Base-by-base conservation (phyloP, 768 basidiomycete species). In the Gelatoporia subvermispora region DNA sequence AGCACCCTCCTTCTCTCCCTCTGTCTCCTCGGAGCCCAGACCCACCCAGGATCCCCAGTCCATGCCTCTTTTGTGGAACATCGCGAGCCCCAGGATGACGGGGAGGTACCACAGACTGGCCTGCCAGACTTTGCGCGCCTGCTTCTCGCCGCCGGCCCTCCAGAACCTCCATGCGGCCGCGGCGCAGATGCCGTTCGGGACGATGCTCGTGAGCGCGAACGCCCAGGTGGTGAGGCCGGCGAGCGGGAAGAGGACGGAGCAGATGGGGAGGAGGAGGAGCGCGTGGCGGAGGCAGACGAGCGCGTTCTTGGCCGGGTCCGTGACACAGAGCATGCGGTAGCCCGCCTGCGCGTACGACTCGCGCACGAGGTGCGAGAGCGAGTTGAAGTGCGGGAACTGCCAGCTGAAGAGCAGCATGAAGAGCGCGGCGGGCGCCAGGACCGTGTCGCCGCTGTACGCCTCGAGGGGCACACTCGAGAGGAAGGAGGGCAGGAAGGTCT, bases 381-480 rank as follows among this genome's bases (percentile, higher is more conserved):
- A 67, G 66, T 94, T 97, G 72, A 99, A 98, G 66, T 99, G 95
- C 31, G 95, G 94, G 70, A 98, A 98, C 63, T 99, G 96, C 95
- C 95, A 99, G 52, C 87, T 88, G 71, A 84, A 99, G 8, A 96
- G 77, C 41, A 98, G 67, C 68, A 85, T 75, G 69, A 89, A 91
- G 2, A 99, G 72, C 2, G 85, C 81, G 49, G 89, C 68, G 0
- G 93, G 85, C 0, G 87, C 80, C 36, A 96, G 77, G 0, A 93
- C 84, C 62, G 90, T 93, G 64, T 94, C 81, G 11, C 72, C 31
- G 17, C 37, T 35, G 40, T 51, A 45, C 8, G 45, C 36, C 53
- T 81, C 76, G 23, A 75, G 50, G 4, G 66, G 51, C 35, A 67
- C 53, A 20, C 59, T 47, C 31, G 74, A 64, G 23, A 87, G 66